Conservation (phyloP, 805 yeast species). For the Maudiozyma turicensis region DNA sequence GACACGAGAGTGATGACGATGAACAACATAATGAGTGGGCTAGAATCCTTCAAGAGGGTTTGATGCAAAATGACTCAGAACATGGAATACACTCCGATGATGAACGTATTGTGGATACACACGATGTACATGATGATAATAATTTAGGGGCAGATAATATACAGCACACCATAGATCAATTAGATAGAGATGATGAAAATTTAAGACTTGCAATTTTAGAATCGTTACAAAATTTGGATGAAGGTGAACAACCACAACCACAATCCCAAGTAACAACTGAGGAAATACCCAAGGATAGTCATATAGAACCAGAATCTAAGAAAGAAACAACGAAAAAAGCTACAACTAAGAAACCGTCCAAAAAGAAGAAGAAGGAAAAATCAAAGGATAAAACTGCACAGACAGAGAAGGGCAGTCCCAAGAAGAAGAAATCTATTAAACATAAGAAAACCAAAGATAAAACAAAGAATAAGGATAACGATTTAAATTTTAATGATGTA, state of each 20-base stretch:
- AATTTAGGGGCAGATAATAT: not conserved
- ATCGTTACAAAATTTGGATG: constrained; percentile 13
- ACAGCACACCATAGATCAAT: constrained; percentile 5
- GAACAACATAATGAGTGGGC: constrained; percentile 20
- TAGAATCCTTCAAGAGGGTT: constrained; percentile 22
- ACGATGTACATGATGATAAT: constrained; percentile 6
- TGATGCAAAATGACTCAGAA: constrained; percentile 10
- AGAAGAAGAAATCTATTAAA: constrained; percentile 4
- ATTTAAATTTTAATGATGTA: constrained; percentile 25
- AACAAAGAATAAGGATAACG: constrained; percentile 6
- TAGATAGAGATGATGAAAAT: constrained; percentile 29
- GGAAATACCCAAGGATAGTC: not conserved
- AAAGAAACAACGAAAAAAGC: constrained; percentile 2
- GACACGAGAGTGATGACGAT: constrained; percentile 10
- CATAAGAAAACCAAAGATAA: constrained; percentile 4
- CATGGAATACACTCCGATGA: not conserved
- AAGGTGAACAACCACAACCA: constrained; percentile 2
- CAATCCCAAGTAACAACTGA: not conserved
- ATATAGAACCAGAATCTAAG: not conserved
- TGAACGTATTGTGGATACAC: not conserved
- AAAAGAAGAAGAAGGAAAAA: constrained; percentile 16
- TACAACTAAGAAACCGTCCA: constrained; percentile 9
- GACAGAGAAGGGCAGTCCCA: constrained; percentile 6
- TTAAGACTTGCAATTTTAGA: constrained; percentile 27
- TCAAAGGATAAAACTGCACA: constrained; percentile 5